These are phyloP conservation scores for Septoria linicola DNA, from an alignment of 2,329 filamentous ascomycete genomes.

Conservation along the genomic window DNA sequence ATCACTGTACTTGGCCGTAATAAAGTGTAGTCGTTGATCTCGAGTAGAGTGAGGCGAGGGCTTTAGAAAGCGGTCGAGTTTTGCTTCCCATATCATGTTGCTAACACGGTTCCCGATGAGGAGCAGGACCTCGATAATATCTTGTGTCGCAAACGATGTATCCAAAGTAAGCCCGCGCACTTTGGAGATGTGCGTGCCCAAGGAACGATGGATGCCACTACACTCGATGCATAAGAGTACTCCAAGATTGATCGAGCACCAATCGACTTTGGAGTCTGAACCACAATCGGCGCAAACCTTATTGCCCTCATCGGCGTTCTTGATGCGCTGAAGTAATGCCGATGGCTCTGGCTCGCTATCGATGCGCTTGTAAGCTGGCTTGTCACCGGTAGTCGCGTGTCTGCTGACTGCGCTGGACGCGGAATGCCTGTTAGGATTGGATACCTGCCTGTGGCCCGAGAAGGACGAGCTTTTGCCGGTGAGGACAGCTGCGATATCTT, in stretches of 20 bases:
- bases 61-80: slow-evolving; percentile 70
- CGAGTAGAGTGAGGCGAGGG: slow-evolving; percentile 74
- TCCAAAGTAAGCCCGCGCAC: slow-evolving; percentile 92
- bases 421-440: slow-evolving; percentile 44
- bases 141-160: slow-evolving; percentile 91
- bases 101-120: slow-evolving; percentile 91
- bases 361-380: slow-evolving; percentile 70
- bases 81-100: slow-evolving; percentile 96
- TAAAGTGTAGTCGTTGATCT: slow-evolving; percentile 90
- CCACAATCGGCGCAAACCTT: slow-evolving; percentile 92
- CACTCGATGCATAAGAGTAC: slow-evolving; percentile 98
- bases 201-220: slow-evolving; percentile 91
- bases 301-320: slow-evolving; percentile 89
- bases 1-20: slow-evolving; percentile 92
- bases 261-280: slow-evolving; percentile 89
- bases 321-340: slow-evolving; percentile 80
- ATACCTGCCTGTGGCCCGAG: slow-evolving; percentile 54
- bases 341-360: slow-evolving; percentile 73
- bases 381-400: slow-evolving; percentile 86
- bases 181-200: slow-evolving; percentile 97
- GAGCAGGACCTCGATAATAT: slow-evolving; percentile 91
- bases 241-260: slow-evolving; percentile 97
- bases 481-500: slow-evolving; percentile 88
- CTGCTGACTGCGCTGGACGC: slow-evolving; percentile 64
- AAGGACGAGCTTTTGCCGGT: slow-evolving; percentile 86